A percentile compares a stretch with the other conserved stretches of the same genome.
phyloP scores from a whole-genome alignment of 2,329 filamentous ascomycete genomes.

The Diaporthe amygdali region DNA sequence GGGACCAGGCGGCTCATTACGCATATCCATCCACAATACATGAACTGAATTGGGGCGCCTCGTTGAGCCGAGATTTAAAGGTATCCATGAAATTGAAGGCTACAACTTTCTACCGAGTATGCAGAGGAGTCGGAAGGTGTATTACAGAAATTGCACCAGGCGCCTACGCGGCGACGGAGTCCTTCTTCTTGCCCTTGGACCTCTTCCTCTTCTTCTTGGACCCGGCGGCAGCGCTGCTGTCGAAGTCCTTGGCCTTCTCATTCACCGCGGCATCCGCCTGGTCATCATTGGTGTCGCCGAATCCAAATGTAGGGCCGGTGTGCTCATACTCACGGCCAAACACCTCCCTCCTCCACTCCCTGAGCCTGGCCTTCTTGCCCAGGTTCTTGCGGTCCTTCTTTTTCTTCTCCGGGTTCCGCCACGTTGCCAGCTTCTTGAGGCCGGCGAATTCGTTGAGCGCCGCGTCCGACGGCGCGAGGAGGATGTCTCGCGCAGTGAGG shows the following conservation, averaged over 20 bases:
- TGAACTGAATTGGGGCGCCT: no score
- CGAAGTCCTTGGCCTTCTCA: slow-evolving; percentile 33
- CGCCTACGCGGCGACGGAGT: slow-evolving; percentile 13
- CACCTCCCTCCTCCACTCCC: slow-evolving; percentile 78
- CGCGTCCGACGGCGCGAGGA: slow-evolving; percentile 83
- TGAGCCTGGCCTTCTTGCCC: slow-evolving; percentile 88
- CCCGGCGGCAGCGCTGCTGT: slow-evolving; percentile 33
- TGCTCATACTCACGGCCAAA: slow-evolving; percentile 65
- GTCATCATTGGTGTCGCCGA: slow-evolving; percentile 50
- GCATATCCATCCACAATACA: no score
- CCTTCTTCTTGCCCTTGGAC: slow-evolving; percentile 50
- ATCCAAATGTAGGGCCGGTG: slow-evolving; percentile 63
- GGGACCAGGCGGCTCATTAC: no score
- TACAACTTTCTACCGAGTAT: not conserved
- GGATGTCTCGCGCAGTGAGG: slow-evolving; percentile 86
- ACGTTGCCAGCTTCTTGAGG: slow-evolving; percentile 92
- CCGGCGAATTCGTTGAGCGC: slow-evolving; percentile 90
- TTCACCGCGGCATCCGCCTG: slow-evolving; percentile 36
- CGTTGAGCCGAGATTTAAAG: no score
- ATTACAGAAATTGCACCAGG: not conserved
- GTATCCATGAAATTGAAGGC: no score
- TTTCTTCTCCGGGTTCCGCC: slow-evolving; percentile 89
- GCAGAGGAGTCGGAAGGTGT: not conserved
- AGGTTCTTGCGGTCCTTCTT: slow-evolving; percentile 84
- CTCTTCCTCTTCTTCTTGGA: slow-evolving; percentile 59